Evolutionary conservation across 495 filamentous ascomycete species (phyloP), one percentile per base, ranked within the genome.

Genomic region (Aspergillus saccharolyticus): DNA sequence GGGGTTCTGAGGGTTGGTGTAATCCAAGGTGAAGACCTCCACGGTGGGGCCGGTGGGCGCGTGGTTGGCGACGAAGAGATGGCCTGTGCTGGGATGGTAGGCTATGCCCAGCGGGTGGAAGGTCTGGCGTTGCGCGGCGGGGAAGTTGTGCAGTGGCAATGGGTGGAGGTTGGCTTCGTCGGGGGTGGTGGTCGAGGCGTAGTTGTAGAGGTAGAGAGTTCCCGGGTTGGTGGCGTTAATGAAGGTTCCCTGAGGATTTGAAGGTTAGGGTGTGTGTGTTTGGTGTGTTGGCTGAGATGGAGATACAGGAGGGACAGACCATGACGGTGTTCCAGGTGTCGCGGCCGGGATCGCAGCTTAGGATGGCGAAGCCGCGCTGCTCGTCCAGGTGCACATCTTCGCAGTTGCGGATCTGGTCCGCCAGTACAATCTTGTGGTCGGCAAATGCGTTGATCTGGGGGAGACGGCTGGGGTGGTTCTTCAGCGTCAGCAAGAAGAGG

Each of bases 301-400:
- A n/a, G n/a, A n/a, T n/a, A n/a, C n/a, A n/a, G 25, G 9, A 9
- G 25, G 22, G 49, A 70, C 66, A 9, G 63, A 75, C 74, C 74
- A 80, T 78, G 16, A 79, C 77, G 5, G 78, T 77, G 61, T 80
- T 79, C 70, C 70, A 79, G 16, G 47, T 61, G 58, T 79, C 78
- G 12, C 78, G 61, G 15, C 74, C 74, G 0, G 70, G 57, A 39
- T 78, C 75, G 52, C 75, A 78, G 51, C 63, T 69, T 1, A 78
- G 61, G 44, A 78, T 66, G 39, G 74, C 75, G 0, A 74, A 14
- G 10, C 65, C 72, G 20, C 62, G 54, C 2, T 64, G 67, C 46
- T 70, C 69, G 18, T 70, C 62, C 20, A 80, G 45, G 14, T 78
- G 21, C 1, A 55, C 72, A 71, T 80, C 76, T 55, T 80, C 78